Conservation (phyloP, 257 asterid species). For the Solanum pinnatisectum region DNA sequence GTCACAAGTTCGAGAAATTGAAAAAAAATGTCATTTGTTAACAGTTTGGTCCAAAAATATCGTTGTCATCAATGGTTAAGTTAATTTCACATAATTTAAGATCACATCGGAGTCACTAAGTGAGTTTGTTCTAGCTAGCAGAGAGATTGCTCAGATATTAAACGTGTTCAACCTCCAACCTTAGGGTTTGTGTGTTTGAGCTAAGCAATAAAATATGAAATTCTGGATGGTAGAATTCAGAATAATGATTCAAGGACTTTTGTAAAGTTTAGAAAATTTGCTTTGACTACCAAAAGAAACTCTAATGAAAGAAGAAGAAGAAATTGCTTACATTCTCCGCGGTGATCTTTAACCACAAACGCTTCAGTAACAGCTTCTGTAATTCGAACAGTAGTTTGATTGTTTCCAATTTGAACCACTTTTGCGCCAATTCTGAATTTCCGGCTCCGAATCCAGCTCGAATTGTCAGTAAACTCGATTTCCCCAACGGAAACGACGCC, state of each 20-base stretch:
- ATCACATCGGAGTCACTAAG: background rate
- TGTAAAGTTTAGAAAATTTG: background rate
- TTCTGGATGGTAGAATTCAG: background rate
- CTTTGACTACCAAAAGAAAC: background rate
- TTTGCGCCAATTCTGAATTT: constrained; percentile 57
- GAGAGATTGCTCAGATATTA: background rate
- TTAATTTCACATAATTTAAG: too few relatives aligned
- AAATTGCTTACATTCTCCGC: constrained; percentile 60
- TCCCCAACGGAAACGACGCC: constrained; percentile 43
- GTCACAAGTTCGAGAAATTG: too few relatives aligned
- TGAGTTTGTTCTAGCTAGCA: background rate
- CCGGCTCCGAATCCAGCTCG: constrained; percentile 70
- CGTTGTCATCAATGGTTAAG: too few relatives aligned
- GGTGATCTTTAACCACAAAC: constrained; percentile 65
- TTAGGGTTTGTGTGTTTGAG: too few relatives aligned
- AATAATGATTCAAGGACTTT: background rate
- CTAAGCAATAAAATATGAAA: background rate
- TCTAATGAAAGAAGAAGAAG: background rate
- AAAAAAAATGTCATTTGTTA: background rate
- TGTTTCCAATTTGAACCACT: constrained; percentile 15
- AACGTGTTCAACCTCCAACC: too few relatives aligned
- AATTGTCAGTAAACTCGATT: constrained; percentile 60
- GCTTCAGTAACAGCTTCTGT: constrained; percentile 53
- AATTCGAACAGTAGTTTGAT: constrained; percentile 1
- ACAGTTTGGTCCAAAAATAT: background rate